These are phyloP conservation scores for Sporothrix globosa DNA, from an alignment of 2,329 filamentous ascomycete species.

Conservation along the genomic window DNA sequence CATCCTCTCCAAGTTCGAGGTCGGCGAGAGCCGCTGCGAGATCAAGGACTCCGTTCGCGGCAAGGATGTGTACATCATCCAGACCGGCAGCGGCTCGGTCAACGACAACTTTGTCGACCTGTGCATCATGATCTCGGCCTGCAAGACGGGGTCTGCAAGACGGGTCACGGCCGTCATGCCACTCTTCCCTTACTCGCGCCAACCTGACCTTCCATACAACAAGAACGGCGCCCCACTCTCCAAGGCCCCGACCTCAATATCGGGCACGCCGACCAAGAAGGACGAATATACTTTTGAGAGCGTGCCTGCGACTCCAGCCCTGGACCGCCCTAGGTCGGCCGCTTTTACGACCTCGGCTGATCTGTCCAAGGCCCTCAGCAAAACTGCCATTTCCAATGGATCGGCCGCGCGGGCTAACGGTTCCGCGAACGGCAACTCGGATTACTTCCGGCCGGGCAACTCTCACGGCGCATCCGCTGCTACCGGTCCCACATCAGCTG, in stretches of 20 bases:
- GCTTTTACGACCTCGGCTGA: conserved; percentile 70
- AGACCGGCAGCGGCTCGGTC: conserved; percentile 87
- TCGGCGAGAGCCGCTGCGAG: conserved; percentile 92
- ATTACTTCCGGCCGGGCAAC: conserved; percentile 31
- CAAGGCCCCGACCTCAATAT: conserved; percentile 55
- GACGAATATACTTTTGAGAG: conserved; percentile 87
- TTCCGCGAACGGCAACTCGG: conserved; percentile 39
- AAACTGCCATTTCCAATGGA: conserved; percentile 62
- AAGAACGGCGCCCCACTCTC: conserved; percentile 88
- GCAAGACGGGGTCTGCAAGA: conserved; percentile 81
- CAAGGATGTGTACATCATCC: conserved; percentile 99
- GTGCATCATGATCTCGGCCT: conserved; percentile 97
- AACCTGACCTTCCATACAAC: conserved; percentile 96
- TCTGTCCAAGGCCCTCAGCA: conserved; percentile 73
- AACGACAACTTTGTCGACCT: conserved; percentile 97
- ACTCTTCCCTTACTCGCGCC: conserved; percentile 93
- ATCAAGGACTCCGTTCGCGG: conserved; percentile 95
- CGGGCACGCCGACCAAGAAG: conserved; percentile 44
- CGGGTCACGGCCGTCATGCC: conserved; percentile 92
- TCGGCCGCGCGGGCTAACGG: conserved; percentile 41
- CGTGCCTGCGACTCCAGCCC: conserved; percentile 81
- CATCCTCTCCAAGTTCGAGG: conserved; percentile 87
- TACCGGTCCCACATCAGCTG: conserved; percentile 40
- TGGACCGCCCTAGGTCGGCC: conserved; percentile 67
- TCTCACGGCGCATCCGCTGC: conserved; percentile 40